These are phyloP conservation scores for Alisma plantagoaquatica DNA, from an alignment of 106 monocot species.

Conservation along the genomic window DNA sequence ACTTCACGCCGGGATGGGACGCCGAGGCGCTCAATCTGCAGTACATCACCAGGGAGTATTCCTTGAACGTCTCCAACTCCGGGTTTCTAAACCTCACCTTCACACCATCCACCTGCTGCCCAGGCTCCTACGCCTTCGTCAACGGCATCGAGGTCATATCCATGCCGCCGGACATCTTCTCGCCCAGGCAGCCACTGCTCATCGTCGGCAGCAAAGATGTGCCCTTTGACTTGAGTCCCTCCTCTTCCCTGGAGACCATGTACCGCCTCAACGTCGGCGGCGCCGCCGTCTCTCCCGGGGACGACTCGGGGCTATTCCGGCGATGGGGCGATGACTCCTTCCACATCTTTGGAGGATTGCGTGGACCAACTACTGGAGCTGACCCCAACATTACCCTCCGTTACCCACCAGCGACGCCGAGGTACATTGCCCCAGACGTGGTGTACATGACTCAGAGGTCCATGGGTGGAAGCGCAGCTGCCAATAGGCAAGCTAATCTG, in stretches of 20 bases:
- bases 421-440: constrained; percentile 37
- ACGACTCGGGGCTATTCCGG: constrained; percentile 40
- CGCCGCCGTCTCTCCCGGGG: constrained; percentile 22
- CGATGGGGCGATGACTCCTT: constrained; percentile 48
- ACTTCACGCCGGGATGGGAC: constrained; percentile 58
- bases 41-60: constrained; percentile 48
- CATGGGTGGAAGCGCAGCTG: constrained; percentile 33
- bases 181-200: constrained; percentile 4
- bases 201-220: neutral
- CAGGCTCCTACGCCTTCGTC: constrained; percentile 49
- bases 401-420: constrained; percentile 21
- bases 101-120: constrained; percentile 21
- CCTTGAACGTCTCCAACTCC: constrained; percentile 31
- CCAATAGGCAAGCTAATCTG: constrained; percentile 66
- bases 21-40: constrained; percentile 29
- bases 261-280: constrained; percentile 82
- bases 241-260: constrained; percentile 37
- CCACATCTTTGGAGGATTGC: constrained; percentile 39
- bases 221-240: constrained; percentile 17
- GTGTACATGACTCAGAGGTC: constrained; percentile 68
- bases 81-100: constrained; percentile 58
- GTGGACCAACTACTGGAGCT: constrained; percentile 35
- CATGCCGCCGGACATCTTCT: constrained; percentile 39
- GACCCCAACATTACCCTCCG: constrained; percentile 47
- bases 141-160: constrained; percentile 80